Evolutionary conservation across 179 eudicot species (phyloP).

Genomic region (Vitellaria paradoxa): DNA sequence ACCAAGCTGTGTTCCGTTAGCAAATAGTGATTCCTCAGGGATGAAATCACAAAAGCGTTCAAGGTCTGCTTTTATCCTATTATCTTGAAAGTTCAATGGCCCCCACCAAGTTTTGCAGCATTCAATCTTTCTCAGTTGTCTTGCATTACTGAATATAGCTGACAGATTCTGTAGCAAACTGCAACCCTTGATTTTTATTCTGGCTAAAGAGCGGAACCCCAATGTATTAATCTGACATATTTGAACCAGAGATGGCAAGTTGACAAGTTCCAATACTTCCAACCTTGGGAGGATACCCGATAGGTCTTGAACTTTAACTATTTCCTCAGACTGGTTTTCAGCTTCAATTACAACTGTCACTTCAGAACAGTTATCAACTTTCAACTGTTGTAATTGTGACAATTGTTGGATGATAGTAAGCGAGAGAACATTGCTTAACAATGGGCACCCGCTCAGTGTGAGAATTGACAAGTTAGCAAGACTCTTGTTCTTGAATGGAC

Average conservation of each 20-base stretch:
- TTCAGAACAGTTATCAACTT: background rate
- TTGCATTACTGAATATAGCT: too few species aligned
- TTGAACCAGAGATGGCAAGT: background rate
- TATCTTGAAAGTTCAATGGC: too few species aligned
- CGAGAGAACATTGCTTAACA: slow-evolving; percentile 13
- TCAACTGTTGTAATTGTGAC: background rate
- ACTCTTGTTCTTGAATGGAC: slow-evolving; percentile 5
- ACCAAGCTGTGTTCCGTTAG: too few species aligned
- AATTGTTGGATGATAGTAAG: background rate
- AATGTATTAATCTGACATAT: background rate
- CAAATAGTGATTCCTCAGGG: too few species aligned
- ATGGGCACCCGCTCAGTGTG: slow-evolving; percentile 19
- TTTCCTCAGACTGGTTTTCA: background rate
- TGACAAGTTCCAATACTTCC: background rate
- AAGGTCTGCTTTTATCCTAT: too few species aligned
- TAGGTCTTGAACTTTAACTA: background rate
- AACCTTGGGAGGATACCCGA: background rate
- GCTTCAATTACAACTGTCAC: background rate
- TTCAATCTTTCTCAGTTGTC: too few species aligned
- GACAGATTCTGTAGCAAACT: background rate
- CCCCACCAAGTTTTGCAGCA: too few species aligned
- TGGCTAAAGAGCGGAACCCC: background rate
- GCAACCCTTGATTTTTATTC: background rate
- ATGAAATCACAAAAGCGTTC: too few species aligned
- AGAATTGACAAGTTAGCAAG: slow-evolving; percentile 19